Conservation (phyloP, 1,284 basidiomycete species). For the Anthracocystis setariae region DNA sequence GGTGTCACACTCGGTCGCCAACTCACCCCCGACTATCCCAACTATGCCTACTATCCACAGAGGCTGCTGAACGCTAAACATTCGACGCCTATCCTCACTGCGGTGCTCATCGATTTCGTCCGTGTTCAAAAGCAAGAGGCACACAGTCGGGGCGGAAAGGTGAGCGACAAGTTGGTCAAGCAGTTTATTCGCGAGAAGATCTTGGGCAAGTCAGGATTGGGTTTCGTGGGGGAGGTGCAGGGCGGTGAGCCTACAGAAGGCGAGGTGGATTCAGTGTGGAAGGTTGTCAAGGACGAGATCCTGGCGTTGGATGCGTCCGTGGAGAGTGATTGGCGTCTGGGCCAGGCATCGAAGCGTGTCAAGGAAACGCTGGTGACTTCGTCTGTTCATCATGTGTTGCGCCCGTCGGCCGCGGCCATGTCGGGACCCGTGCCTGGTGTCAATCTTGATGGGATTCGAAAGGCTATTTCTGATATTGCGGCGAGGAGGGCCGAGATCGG, state of each 20-base stretch:
- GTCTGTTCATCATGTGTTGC: not conserved
- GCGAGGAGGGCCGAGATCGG: constrained; percentile 68
- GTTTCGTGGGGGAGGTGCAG: constrained; percentile 12
- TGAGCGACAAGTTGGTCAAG: constrained; percentile 23
- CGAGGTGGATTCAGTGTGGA: constrained; percentile 61
- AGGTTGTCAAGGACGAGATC: constrained; percentile 29
- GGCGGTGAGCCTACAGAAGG: constrained; percentile 42
- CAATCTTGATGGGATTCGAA: constrained; percentile 38
- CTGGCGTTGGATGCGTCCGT: constrained; percentile 6
- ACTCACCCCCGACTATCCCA: constrained; percentile 62
- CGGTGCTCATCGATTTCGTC: constrained; percentile 53
- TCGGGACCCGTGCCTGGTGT: constrained; percentile 36
- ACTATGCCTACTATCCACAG: constrained; percentile 68
- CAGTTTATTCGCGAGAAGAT: constrained; percentile 42
- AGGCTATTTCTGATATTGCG: constrained; percentile 46
- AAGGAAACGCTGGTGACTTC: not conserved
- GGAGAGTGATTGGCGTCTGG: not conserved
- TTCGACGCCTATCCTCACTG: constrained; percentile 63
- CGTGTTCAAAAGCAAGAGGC: constrained; percentile 6
- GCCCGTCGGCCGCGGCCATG: not conserved
- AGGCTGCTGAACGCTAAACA: constrained; percentile 65
- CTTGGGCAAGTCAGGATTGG: constrained; percentile 40
- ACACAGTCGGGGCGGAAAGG: not conserved
- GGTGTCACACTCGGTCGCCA: constrained; percentile 68
- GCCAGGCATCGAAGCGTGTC: not conserved